Percentiles rank a stretch among this genome's conserved stretches.
phyloP scores from a whole-genome alignment of 129 eudicot species.

The Artemisia tridentata region DNA sequence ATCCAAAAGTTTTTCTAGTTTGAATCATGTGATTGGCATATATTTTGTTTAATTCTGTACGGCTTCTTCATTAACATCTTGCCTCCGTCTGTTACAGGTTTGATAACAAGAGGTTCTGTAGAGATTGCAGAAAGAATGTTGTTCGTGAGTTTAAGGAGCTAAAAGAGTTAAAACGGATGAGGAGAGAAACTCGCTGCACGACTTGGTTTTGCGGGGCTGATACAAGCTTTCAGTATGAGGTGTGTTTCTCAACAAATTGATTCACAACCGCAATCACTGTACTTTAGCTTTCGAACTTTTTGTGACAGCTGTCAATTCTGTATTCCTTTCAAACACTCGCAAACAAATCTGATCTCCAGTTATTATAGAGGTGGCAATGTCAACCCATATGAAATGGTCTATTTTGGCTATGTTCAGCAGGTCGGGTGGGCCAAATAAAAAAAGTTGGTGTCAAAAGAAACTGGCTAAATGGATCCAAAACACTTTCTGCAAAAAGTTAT shows the following conservation, averaged over 20 bases:
- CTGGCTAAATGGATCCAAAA: too few species aligned
- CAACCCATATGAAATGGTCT: too few species aligned
- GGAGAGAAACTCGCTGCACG: conserved; percentile 78
- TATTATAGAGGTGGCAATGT: neutral
- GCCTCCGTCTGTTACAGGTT: conserved; percentile 48
- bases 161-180: conserved; percentile 80
- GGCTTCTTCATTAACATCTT: neutral
- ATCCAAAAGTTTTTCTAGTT: too few species aligned
- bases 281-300: neutral
- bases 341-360: neutral
- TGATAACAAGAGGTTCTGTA: conserved; percentile 93
- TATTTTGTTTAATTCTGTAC: neutral
- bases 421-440: too few species aligned
- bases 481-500: too few species aligned
- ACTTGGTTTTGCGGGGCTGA: conserved; percentile 91
- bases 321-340: neutral
- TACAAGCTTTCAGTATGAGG: conserved; percentile 92
- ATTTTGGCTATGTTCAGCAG: too few species aligned
- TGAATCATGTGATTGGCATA: neutral
- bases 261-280: conserved; percentile 9
- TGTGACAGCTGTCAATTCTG: neutral
- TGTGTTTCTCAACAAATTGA: conserved; percentile 19
- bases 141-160: conserved; percentile 95
- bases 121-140: conserved; percentile 95
- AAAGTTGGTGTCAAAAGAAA: too few species aligned